Percentiles rank a stretch among this genome's conserved stretches.
Evolutionary conservation across 2,329 filamentous ascomycete genomes (phyloP).

Genomic region (Triangularia setosa): DNA sequence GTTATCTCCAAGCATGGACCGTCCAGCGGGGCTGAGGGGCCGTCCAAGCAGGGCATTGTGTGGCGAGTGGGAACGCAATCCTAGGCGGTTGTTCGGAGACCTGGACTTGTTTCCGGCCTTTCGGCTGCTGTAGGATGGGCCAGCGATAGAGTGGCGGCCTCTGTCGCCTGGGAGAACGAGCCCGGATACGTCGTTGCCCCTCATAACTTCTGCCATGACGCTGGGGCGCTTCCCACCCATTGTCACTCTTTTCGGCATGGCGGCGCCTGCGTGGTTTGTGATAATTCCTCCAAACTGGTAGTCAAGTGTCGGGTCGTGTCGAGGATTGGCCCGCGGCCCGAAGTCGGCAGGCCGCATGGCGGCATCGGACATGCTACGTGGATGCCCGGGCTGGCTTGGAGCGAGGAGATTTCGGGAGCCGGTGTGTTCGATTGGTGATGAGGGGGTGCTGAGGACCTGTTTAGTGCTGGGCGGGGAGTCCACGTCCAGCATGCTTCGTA

Average conservation of each 20-base stretch:
- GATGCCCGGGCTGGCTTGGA: conserved; percentile 33
- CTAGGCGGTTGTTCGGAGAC: conserved; percentile 50
- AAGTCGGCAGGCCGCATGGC: conserved; percentile 46
- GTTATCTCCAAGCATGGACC: conserved; percentile 53
- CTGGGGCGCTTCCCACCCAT: conserved; percentile 39
- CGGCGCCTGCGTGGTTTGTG: conserved; percentile 47
- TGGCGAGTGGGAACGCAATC: conserved; percentile 47
- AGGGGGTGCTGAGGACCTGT: conserved; percentile 41
- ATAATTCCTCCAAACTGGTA: conserved; percentile 62
- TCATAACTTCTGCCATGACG: conserved; percentile 51
- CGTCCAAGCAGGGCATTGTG: conserved; percentile 32
- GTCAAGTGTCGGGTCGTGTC: conserved; percentile 44
- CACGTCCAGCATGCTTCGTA: conserved; percentile 53
- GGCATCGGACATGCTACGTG: conserved; percentile 55
- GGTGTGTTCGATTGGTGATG: conserved; percentile 41
- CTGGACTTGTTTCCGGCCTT: conserved; percentile 46
- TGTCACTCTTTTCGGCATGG: conserved; percentile 49
- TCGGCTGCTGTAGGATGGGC: conserved; percentile 22
- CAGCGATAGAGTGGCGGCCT: conserved; percentile 38
- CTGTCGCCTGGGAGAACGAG: conserved; percentile 47
- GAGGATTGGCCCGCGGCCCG: conserved; percentile 36
- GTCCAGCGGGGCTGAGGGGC: conserved; percentile 37
- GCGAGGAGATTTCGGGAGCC: conserved; percentile 32
- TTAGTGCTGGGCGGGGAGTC: conserved; percentile 31
- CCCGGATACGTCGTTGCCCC: conserved; percentile 47